A percentile compares a stretch with the other conserved stretches of the same genome.
Evolutionary conservation across 768 basidiomycete genomes (phyloP).

Genomic region (Rhizopogon vinicolor): DNA sequence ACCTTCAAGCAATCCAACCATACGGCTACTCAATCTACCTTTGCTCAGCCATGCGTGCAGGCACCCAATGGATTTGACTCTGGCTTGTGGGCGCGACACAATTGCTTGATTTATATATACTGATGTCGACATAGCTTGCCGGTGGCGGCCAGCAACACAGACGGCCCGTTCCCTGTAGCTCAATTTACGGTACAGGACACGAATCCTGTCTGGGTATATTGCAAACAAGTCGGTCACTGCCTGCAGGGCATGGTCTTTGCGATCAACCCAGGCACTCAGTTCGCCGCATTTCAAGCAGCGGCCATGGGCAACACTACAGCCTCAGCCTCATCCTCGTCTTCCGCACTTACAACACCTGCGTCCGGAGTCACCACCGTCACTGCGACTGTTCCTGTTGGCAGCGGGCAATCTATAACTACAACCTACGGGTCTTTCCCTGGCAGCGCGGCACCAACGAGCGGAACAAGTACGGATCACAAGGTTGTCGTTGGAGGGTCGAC

Average conservation of each 20-base stretch:
- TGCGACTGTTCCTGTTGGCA: conserved; percentile 33
- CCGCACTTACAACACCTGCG: conserved; percentile 19
- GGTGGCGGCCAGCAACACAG: conserved; percentile 37
- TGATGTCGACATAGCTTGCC: conserved; percentile 35
- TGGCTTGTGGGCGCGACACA: conserved; percentile 42
- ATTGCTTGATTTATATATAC: background rate
- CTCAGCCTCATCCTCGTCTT: conserved; percentile 11
- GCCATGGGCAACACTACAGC: conserved; percentile 33
- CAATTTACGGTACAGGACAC: conserved; percentile 35
- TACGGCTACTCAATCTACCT: conserved; percentile 52
- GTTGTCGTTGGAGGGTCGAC: conserved; percentile 39
- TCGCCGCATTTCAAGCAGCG: conserved; percentile 50
- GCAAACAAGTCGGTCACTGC: conserved; percentile 53
- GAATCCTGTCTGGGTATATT: conserved; percentile 56
- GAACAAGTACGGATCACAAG: conserved; percentile 29
- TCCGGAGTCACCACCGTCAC: conserved; percentile 30
- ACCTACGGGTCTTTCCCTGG: conserved; percentile 31
- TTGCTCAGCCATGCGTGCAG: conserved; percentile 43
- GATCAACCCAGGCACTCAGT: conserved; percentile 53
- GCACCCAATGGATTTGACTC: conserved; percentile 48
- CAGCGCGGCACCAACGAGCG: conserved; percentile 21
- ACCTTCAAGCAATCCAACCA: conserved; percentile 55
- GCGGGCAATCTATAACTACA: conserved; percentile 23
- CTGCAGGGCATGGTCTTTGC: conserved; percentile 63
- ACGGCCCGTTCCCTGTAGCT: conserved; percentile 41